Evolutionary conservation across 2,329 filamentous ascomycete genomes (phyloP).

Genomic region (Cladosporium oxysporum): DNA sequence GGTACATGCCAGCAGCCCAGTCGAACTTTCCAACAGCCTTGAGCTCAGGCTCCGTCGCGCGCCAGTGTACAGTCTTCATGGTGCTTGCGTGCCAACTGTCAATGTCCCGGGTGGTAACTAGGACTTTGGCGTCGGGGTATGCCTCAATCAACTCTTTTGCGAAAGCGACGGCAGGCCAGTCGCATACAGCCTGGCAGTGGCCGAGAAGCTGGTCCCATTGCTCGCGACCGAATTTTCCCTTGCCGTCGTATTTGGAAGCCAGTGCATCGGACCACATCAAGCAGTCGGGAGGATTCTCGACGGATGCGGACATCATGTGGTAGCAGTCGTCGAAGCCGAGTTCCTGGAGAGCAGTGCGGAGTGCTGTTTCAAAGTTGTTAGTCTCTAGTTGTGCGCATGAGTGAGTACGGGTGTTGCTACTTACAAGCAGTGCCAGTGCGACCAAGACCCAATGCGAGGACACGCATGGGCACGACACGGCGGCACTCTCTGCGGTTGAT

Average conservation of each 20-base stretch:
- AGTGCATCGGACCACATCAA: constrained; percentile 72
- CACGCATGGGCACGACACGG: constrained; percentile 70
- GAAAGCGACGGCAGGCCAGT: constrained; percentile 69
- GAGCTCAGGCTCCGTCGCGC: constrained; percentile 64
- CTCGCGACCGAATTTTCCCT: constrained; percentile 63
- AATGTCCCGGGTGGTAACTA: constrained; percentile 67
- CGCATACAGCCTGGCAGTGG: constrained; percentile 66
- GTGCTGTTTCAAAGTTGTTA: constrained; percentile 45
- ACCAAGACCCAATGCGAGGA: constrained; percentile 68
- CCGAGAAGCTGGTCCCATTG: constrained; percentile 71
- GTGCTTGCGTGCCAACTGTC: constrained; percentile 65
- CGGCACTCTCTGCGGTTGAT: constrained; percentile 67
- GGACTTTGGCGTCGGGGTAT: constrained; percentile 71
- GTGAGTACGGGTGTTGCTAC: constrained; percentile 26
- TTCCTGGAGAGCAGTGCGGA: constrained; percentile 65
- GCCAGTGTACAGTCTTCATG: constrained; percentile 69
- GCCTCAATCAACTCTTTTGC: constrained; percentile 69
- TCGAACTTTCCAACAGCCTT: constrained; percentile 56
- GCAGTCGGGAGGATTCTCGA: constrained; percentile 68
- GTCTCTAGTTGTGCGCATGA: neutral
- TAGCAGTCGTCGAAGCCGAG: constrained; percentile 70
- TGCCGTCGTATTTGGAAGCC: constrained; percentile 61
- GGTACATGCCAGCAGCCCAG: constrained; percentile 68
- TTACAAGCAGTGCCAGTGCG: constrained; percentile 71
- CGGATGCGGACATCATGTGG: constrained; percentile 71